These are phyloP conservation scores for Marvania coccoides DNA, from an alignment of 139 green algal species.

Conservation along the genomic window DNA sequence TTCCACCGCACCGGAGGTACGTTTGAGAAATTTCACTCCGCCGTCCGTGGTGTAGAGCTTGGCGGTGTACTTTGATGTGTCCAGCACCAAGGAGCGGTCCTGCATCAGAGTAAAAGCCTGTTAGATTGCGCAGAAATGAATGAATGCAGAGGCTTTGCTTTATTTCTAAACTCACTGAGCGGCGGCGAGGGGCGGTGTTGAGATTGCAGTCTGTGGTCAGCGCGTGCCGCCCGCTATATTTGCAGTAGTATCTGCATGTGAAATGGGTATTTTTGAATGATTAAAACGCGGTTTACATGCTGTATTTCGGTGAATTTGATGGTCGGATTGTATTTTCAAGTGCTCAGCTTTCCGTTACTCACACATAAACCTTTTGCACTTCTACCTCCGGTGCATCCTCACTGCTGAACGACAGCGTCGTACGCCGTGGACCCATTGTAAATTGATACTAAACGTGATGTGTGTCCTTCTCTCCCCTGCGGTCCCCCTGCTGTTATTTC, in stretches of 20 bases:
- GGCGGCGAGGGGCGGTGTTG: constrained; percentile 46
- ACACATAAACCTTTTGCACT: constrained; percentile 41
- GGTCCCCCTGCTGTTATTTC: not conserved
- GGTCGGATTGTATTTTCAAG: not conserved
- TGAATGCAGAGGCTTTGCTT: no score
- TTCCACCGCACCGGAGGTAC: constrained; percentile 50
- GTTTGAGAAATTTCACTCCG: constrained; percentile 58
- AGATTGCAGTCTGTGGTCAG: constrained; percentile 79
- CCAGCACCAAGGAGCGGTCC: constrained; percentile 62
- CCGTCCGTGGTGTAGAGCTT: constrained; percentile 59
- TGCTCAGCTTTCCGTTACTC: not conserved
- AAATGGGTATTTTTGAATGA: not conserved
- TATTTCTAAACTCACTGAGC: no score
- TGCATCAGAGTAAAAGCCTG: no score
- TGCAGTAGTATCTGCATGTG: constrained; percentile 67
- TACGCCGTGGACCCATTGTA: constrained; percentile 3
- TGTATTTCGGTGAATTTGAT: not conserved
- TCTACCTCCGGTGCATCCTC: constrained; percentile 36
- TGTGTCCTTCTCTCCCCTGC: not conserved
- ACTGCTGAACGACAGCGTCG: constrained; percentile 53
- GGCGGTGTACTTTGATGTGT: constrained; percentile 45
- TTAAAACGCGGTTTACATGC: not conserved
- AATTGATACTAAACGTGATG: not conserved
- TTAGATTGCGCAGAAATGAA: no score
- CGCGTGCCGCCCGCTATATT: constrained; percentile 69